phyloP scores from a whole-genome alignment of 2,329 filamentous ascomycete species.

The Apiospora phragmitis region DNA sequence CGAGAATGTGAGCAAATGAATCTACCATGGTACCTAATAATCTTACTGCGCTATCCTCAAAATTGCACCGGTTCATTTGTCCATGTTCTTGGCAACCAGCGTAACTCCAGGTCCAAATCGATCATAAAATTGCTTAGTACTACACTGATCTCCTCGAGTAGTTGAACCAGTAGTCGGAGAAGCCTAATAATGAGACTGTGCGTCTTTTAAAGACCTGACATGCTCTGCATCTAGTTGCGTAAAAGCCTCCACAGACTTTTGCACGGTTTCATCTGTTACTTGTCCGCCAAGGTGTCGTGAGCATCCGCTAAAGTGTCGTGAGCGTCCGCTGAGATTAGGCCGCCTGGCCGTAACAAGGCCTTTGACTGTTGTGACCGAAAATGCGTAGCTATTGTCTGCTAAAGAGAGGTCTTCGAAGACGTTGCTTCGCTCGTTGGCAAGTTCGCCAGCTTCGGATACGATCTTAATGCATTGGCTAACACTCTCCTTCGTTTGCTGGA shows the following conservation, averaged over 20 bases:
- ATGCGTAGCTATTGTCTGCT: conserved; percentile 13
- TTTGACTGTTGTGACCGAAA: conserved; percentile 16
- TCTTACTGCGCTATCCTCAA: background rate
- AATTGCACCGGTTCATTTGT: background rate
- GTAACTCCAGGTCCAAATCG: conserved; percentile 2
- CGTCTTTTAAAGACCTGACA: background rate
- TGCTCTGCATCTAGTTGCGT: conserved; percentile 10
- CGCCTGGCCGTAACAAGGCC: conserved; percentile 12
- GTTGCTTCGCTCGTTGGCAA: conserved; percentile 13
- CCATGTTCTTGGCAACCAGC: background rate
- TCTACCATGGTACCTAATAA: background rate
- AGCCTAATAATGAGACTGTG: background rate
- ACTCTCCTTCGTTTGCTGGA: conserved; percentile 15
- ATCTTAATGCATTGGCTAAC: conserved; percentile 15
- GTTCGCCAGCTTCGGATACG: conserved; percentile 12
- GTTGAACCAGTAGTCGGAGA: background rate
- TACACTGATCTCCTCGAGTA: background rate
- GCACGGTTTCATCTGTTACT: conserved; percentile 15
- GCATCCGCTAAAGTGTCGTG: too few species aligned
- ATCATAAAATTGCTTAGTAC: background rate
- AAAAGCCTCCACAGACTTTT: conserved; percentile 14
- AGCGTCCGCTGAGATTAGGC: conserved; percentile 2
- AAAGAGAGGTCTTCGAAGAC: conserved; percentile 16
- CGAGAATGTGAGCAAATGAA: background rate
- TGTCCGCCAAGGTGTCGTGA: conserved; percentile 14